Evolutionary conservation across 202 grass and related monocot genomes (phyloP), one percentile per base, ranked within the genome.

Genomic region (Zoysia matrella): DNA sequence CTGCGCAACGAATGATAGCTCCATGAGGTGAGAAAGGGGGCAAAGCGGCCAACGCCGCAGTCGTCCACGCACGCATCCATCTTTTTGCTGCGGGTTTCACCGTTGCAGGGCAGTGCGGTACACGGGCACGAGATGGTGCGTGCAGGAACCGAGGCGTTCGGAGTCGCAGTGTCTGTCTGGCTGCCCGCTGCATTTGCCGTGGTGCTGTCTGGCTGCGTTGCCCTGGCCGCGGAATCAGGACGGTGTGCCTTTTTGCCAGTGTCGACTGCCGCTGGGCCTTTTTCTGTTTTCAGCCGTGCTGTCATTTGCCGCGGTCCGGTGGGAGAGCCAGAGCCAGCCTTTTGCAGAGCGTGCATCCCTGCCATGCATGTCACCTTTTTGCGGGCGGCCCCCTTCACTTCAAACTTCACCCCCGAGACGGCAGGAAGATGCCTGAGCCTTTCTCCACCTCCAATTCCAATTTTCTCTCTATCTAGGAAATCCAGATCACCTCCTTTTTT

Each of bases 101-200:
- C 47, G 55, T 61, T 30, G 55, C 43, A 7, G 41, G 6, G 55
- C 55, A 58, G 55, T 58, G 12, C 49, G 6, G 42, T 47, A 48
- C 6, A 39, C 22, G 49, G 57, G 40, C 63, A 65, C 71, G 43
- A 12, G 3, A 14, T 2, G n/a, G 0, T 8, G 12, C n/a, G 61
- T 48, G 60, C 75, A 52, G 7, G 75, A 67, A 67, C 75, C 62
- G 0, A 78, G 11, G 75, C 75, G 62, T 54, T 78, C 75, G n/a
- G 66, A 78, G 52, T 67, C 11, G 47, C 61, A 10, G 74, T 57
- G 12, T 11, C 36, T 4, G 60, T 9, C 6, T 9, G 41, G 6
- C 3, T 6, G 65, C 14, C 42, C 14, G 65, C 40, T 7, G 74
- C 51, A 8, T 5, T 2, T 46, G 11, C 39, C 8, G 40, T 1